Conservation (phyloP, 2,329 filamentous ascomycete genomes). For the Amylocarpus encephaloides region DNA sequence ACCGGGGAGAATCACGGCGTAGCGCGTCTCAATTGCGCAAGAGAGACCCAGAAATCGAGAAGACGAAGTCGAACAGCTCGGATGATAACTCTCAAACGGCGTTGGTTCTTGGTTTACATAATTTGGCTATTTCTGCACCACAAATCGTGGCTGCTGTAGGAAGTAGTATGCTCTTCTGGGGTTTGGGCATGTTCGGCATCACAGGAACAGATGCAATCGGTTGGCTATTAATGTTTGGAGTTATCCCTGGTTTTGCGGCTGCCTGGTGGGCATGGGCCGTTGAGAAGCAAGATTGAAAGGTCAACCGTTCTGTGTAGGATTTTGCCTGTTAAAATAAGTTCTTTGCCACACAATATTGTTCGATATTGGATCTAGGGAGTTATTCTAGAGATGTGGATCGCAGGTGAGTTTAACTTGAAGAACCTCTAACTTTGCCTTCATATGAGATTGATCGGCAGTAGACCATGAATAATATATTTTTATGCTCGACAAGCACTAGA, state of each 20-base stretch:
- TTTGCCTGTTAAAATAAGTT: too few relatives aligned
- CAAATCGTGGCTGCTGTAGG: slow-evolving; percentile 7
- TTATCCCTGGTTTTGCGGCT: slow-evolving; percentile 1
- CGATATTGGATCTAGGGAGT: too few relatives aligned
- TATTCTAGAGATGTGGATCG: too few relatives aligned
- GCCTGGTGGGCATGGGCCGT: slow-evolving; percentile 1
- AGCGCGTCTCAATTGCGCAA: background rate
- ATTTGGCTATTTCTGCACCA: slow-evolving; percentile 6
- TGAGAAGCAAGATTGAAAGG: background rate
- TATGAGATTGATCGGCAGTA: too few relatives aligned
- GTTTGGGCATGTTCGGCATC: background rate
- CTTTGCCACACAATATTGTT: too few relatives aligned
- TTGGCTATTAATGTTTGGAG: slow-evolving; percentile 6
- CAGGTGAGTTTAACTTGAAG: too few relatives aligned
- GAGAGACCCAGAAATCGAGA: background rate
- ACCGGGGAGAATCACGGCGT: background rate
- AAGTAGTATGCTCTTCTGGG: slow-evolving; percentile 5
- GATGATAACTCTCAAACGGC: slow-evolving; percentile 1
- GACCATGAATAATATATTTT: too few relatives aligned
- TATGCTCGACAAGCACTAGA: too few relatives aligned
- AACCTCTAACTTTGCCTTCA: too few relatives aligned
- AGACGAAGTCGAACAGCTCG: background rate
- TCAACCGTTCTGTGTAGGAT: too few relatives aligned
- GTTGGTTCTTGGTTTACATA: slow-evolving; percentile 3
- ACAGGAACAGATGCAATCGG: slow-evolving; percentile 6